Evolutionary conservation across 1,284 basidiomycete species (phyloP), one percentile per base, ranked within the genome.

Genomic region (Sporisorium scitamineum): DNA sequence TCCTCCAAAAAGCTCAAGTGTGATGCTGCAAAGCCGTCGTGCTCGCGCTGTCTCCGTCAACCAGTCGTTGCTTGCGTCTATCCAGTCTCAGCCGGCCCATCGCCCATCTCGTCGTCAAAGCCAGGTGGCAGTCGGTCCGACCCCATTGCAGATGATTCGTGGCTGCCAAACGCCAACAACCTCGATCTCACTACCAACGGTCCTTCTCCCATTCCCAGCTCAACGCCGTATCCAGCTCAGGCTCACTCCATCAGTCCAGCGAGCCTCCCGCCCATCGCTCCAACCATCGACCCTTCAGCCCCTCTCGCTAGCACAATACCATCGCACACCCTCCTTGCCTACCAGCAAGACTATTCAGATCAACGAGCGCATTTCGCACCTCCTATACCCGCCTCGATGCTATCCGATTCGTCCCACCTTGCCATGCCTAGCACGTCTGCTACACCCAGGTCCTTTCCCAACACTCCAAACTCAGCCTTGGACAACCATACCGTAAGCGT

Each of bases 1-100:
- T 61, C 64, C 9, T 56, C 53, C 39, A 55, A 60, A 32, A 67
- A 61, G 41, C 64, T 67, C 47, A 67, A 67, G 48, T 67, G 64
- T 44, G 58, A 61, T 20, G 64, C 57, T 20, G 26, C 6, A 2
- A 56, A 39, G 18, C 64, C 64, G 20, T 54, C 64, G 16, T 67
- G 64, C 39, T 60, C 64, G 1, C 64, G 64, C 22, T 67, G 64
- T 26, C 22, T 34, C 6, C 58, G 58, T 27, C 31, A 52, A 16
- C 27, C 64, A 10, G 58, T 14, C 47, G 37, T 22, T 27, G 4
- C 22, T 13, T 67, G 64, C 53, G 26, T 52, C 14, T 67, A 67
- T 52, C 52, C 64, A 8, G 18, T 31, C 29, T 31, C 55, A 5
- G 2, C n/a, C 39, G 54, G 50, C 18, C 37, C 45, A 8, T 42